These are phyloP conservation scores for Neospermospora avenae DNA, from an alignment of 2,329 filamentous ascomycete species.

Conservation along the genomic window DNA sequence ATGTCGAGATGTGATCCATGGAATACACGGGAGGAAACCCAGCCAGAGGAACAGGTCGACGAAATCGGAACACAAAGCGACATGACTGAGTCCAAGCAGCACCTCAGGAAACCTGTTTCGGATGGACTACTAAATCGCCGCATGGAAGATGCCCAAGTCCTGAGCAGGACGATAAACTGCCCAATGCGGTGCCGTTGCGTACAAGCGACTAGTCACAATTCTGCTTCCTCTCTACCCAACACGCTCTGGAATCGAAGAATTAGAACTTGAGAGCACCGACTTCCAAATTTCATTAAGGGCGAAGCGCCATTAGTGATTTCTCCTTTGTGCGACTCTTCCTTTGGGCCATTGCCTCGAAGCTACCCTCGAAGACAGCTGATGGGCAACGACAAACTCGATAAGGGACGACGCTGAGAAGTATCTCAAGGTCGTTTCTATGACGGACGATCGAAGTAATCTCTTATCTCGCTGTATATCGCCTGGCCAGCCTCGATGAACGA, in stretches of 20 bases:
- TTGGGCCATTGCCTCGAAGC: no score
- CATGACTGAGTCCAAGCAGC: constrained; percentile 17
- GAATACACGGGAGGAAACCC: neutral
- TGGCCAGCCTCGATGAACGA: no score
- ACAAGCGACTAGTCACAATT: neutral
- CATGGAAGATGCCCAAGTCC: constrained; percentile 13
- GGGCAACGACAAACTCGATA: no score
- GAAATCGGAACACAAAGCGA: neutral
- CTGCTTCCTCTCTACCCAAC: neutral
- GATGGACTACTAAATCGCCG: neutral
- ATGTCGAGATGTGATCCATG: neutral
- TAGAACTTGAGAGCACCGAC: no score
- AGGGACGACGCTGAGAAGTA: no score
- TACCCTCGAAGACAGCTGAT: no score
- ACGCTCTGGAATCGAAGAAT: neutral
- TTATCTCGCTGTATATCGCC: no score
- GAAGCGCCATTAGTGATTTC: no score
- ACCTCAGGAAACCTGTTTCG: neutral
- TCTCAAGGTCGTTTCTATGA: no score
- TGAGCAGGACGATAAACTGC: constrained; percentile 18
- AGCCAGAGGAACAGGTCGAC: neutral
- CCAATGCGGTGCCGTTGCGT: constrained; percentile 10
- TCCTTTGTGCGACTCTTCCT: no score
- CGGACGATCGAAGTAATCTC: no score
- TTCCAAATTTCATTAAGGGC: no score